phyloP scores from a whole-genome alignment of 169 alveolate species.

The Cryptosporidium canis region DNA sequence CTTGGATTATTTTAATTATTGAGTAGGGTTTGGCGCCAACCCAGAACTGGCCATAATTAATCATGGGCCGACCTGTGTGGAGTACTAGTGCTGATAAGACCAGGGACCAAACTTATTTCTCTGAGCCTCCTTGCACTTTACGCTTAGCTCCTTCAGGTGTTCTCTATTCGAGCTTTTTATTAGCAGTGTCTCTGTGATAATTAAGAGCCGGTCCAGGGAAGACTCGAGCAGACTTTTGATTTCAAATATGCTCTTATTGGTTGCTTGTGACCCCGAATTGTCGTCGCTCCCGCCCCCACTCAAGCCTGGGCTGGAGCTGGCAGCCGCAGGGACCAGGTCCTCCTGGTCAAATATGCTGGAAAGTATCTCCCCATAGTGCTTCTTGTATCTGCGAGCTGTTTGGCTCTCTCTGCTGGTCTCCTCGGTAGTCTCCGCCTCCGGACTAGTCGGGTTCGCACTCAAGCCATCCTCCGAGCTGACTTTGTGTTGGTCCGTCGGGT shows the following conservation, averaged over 20 bases:
- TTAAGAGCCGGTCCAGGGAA: not conserved
- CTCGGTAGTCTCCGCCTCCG: not conserved
- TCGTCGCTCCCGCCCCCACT: not conserved
- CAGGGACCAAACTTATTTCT: conserved; percentile 64
- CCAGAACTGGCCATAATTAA: too few species aligned
- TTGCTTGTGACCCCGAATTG: not conserved
- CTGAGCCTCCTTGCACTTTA: not conserved
- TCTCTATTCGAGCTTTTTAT: not conserved
- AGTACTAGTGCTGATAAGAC: conserved; percentile 37
- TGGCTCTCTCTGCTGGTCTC: not conserved
- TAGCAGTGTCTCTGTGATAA: not conserved
- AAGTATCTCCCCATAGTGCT: conserved; percentile 3
- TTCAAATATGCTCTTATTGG: not conserved
- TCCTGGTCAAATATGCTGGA: not conserved
- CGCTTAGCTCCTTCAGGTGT: conserved; percentile 25
- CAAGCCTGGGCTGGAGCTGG: not conserved
- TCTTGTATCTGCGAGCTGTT: not conserved
- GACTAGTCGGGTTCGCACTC: not conserved
- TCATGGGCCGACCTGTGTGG: too few species aligned
- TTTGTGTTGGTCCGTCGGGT: not conserved
- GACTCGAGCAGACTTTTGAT: not conserved
- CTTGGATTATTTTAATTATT: too few species aligned
- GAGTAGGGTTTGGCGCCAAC: too few species aligned
- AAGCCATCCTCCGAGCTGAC: not conserved
- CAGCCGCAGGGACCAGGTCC: not conserved